Base-by-base conservation (phyloP, 345 rosid genomes). In the Schrenkiella parvula region DNA sequence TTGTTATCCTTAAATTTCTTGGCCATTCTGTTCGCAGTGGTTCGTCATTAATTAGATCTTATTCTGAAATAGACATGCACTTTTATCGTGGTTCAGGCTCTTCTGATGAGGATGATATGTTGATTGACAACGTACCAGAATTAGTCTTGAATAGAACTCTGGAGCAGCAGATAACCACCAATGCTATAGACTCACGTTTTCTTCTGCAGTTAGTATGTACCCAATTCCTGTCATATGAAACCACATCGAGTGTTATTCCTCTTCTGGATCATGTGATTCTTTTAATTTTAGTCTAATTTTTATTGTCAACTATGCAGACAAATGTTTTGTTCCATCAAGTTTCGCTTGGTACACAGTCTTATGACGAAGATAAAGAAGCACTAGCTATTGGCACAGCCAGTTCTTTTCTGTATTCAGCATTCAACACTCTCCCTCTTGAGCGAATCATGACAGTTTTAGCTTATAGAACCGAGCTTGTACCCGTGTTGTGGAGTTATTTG, bases 391-490 rank as follows among this genome's bases (percentile, higher is more conserved):
- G 90, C 68, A 96, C 98, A 75, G 97, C 89, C 58, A 86, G 99
- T 86, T 88, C 93, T 65, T 90, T 95, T 83, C 82, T 95, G 73
- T 87, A 95, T 66, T 93, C 84, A 54, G 80, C 88, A 64, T 87
- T 90, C 83, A 79, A 88, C 68, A 86, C 88, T 41, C 84, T 90
- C 70, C 93, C 96, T 19, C 81, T 88, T 59, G 99, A 92, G 74
- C 76, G 82, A 47, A 89, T 89, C 68, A 89, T 95, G 96, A 95
- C 92, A 19, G 82, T 87, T 55, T 80, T 95, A 68, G 99, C 99
- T 41, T 95, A 89, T 79, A 81, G 98, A 80, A 95, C 99, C 26
- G 97, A 95, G 66, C 93, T 95, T 63, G 92, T 95, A 75, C 82
- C 81, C 54, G 90, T 92, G 58, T 87, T 95, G 71, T 95, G 99